These are phyloP conservation scores for Thelonectria olida DNA, from an alignment of 2,329 filamentous ascomycete genomes.

Conservation along the genomic window DNA sequence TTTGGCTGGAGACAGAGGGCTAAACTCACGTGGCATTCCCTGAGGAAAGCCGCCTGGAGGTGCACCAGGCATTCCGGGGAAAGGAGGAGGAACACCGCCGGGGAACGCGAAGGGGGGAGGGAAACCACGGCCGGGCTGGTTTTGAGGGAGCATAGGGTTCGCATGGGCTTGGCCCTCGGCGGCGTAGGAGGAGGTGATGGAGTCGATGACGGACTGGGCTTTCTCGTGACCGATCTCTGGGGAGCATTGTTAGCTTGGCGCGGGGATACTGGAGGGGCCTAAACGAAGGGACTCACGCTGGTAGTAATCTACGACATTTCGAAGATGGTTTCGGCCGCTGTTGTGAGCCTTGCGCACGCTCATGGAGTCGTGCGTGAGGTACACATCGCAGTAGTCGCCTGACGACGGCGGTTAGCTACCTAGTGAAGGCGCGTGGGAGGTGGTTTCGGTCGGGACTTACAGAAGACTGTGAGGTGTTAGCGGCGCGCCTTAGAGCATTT, in stretches of 20 bases:
- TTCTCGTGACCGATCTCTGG: conserved; percentile 97
- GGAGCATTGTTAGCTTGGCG: conserved; percentile 7
- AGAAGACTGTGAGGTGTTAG: conserved; percentile 39
- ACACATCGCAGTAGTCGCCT: conserved; percentile 99
- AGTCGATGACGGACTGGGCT: conserved; percentile 97
- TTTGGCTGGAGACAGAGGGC: not conserved
- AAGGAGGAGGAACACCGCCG: conserved; percentile 67
- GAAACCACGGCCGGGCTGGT: conserved; percentile 66
- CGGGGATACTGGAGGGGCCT: not conserved
- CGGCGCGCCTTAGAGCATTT: conserved; percentile 43
- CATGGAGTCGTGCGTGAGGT: conserved; percentile 99
- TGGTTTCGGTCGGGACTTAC: conserved; percentile 28
- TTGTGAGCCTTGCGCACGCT: conserved; percentile 99
- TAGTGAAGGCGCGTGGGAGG: conserved; percentile 18
- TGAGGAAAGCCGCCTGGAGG: conserved; percentile 53
- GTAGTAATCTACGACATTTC: conserved; percentile 98
- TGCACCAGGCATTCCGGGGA: conserved; percentile 59
- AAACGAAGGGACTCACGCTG: conserved; percentile 69
- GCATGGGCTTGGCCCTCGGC: conserved; percentile 88
- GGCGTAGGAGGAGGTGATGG: conserved; percentile 94
- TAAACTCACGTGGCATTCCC: conserved; percentile 62
- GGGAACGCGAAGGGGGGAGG: conserved; percentile 71
- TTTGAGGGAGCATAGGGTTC: conserved; percentile 83
- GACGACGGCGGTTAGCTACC: conserved; percentile 44
- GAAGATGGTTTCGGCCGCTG: conserved; percentile 92